Conservation (phyloP, 202 grass and related monocot species). For the Musa balbisiana region DNA sequence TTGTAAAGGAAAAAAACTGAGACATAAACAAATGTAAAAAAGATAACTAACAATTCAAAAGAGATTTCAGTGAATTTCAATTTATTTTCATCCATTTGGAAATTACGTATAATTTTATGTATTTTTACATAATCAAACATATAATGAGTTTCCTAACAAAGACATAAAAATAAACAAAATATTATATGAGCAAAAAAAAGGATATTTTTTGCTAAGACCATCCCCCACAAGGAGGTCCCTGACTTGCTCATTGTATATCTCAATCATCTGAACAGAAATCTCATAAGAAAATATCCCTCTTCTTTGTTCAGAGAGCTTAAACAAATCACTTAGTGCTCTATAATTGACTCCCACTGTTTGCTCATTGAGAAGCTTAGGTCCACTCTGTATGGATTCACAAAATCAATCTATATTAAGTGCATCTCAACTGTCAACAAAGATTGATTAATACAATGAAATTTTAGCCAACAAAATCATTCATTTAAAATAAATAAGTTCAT, state of each 20-base stretch:
- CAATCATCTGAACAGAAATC: constrained; percentile 98
- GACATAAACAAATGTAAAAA: background rate
- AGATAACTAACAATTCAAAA: background rate
- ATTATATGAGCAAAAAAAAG: constrained; percentile 37
- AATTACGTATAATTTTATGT: background rate
- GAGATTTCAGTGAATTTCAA: background rate
- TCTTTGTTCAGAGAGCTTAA: constrained; percentile 86
- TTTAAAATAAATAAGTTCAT: background rate
- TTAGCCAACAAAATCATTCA: background rate
- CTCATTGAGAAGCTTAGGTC: constrained; percentile 80
- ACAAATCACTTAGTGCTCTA: constrained; percentile 81
- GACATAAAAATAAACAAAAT: constrained; percentile 23
- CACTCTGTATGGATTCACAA: constrained; percentile 46
- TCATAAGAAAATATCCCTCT: constrained; percentile 78
- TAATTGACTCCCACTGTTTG: constrained; percentile 91
- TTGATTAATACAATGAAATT: background rate
- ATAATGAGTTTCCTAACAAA: background rate
- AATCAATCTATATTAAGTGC: background rate
- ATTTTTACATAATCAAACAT: background rate
- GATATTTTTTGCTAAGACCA: constrained; percentile 97
- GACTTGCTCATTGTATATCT: constrained; percentile 99
- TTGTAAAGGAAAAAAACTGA: constrained; percentile 49
- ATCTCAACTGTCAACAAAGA: background rate
- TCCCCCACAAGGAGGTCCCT: constrained; percentile 84
- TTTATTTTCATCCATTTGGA: background rate